These are phyloP conservation scores for Eucalyptus sp. DNA, from an alignment of 345 rosid species.

Conservation along the genomic window DNA sequence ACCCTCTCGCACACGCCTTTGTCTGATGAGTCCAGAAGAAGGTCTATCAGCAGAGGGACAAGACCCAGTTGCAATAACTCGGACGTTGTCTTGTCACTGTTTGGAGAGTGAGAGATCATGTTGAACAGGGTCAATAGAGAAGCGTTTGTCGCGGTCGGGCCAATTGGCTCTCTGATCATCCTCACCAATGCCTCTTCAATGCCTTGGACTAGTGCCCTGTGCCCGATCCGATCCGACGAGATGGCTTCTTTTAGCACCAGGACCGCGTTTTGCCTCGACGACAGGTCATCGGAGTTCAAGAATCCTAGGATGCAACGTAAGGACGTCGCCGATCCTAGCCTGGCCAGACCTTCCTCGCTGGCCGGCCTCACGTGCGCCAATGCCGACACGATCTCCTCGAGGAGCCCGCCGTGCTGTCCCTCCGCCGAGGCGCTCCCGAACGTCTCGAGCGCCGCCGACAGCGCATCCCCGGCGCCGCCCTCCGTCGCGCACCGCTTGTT, in stretches of 20 bases:
- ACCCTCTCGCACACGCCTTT: constrained; percentile 20
- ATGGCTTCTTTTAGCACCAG: constrained; percentile 8
- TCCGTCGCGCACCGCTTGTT: constrained; percentile 8
- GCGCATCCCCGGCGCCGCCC: background rate
- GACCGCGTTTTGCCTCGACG: constrained; percentile 8
- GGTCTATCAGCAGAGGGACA: constrained; percentile 6
- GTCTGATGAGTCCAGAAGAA: constrained; percentile 12
- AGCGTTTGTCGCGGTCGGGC: constrained; percentile 15
- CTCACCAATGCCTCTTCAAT: constrained; percentile 1
- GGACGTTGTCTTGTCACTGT: background rate
- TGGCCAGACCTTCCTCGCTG: constrained; percentile 3
- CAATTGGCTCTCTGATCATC: constrained; percentile 12
- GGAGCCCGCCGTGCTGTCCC: background rate
- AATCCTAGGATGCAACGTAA: constrained; percentile 8
- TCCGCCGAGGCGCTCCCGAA: constrained; percentile 3
- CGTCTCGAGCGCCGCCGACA: constrained; percentile 9
- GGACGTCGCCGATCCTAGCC: constrained; percentile 4
- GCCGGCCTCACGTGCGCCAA: constrained; percentile 10
- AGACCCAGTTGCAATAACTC: constrained; percentile 6
- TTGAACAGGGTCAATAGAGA: constrained; percentile 6
- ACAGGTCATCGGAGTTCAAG: constrained; percentile 9
- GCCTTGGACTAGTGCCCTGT: background rate
- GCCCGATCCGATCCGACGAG: background rate
- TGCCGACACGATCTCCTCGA: constrained; percentile 9
- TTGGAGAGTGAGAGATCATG: background rate